These are phyloP conservation scores for Poronia punctata DNA, from an alignment of 495 filamentous ascomycete genomes.

Conservation along the genomic window DNA sequence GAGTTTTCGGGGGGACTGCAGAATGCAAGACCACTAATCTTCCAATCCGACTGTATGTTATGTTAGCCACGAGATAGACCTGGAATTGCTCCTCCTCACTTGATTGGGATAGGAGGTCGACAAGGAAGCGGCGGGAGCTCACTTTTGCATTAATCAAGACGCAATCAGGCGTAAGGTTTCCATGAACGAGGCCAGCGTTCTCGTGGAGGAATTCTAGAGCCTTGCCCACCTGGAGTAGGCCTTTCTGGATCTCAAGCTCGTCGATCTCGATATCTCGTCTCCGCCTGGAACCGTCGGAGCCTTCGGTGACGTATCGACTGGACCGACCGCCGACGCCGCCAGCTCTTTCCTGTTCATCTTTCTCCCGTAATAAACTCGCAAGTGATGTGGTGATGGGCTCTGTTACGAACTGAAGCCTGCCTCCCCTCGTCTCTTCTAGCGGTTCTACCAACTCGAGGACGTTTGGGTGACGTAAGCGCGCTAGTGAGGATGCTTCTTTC, in stretches of 20 bases:
- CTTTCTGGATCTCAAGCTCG: conserved; percentile 96
- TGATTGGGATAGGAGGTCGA: neutral
- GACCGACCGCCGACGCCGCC: conserved; percentile 59
- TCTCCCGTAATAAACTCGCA: conserved; percentile 74
- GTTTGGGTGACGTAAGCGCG: conserved; percentile 80
- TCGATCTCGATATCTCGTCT: conserved; percentile 89
- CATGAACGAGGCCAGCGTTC: conserved; percentile 88
- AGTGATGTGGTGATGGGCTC: conserved; percentile 83
- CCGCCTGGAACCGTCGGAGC: conserved; percentile 63
- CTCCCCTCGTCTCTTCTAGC: conserved; percentile 84
- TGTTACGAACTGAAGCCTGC: conserved; percentile 92
- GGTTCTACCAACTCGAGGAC: conserved; percentile 91
- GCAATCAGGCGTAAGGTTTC: conserved; percentile 92
- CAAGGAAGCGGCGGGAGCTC: conserved; percentile 16
- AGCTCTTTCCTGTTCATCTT: conserved; percentile 77
- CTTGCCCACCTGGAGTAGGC: conserved; percentile 84
- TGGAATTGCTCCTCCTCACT: too few relatives aligned
- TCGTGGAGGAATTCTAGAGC: conserved; percentile 95
- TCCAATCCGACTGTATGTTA: conserved; percentile 77
- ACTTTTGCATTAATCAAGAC: conserved; percentile 90
- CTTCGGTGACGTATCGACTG: conserved; percentile 76
- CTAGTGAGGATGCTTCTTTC: conserved; percentile 82
- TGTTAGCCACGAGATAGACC: too few relatives aligned
- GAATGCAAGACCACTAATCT: conserved; percentile 89
- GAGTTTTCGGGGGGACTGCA: conserved; percentile 68